Base-by-base conservation (phyloP, 2,329 filamentous ascomycete species). In the Leptographium flavum region DNA sequence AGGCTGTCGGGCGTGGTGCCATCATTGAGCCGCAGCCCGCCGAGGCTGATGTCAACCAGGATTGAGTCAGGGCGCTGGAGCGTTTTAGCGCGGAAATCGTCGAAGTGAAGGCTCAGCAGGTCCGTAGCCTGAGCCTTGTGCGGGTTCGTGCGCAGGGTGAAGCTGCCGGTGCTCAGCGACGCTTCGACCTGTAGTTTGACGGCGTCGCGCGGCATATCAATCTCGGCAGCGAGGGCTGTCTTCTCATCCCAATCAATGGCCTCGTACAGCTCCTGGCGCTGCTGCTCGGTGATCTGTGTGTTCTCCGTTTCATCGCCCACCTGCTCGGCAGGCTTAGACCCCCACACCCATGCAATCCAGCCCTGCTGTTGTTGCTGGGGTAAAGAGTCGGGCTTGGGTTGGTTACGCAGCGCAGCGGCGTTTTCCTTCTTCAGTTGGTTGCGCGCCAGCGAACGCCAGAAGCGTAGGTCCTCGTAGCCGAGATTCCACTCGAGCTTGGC, bases 221-320 rank as follows among this genome's bases (percentile, higher is more conserved):
- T 81, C 36, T 83, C 81, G 53, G 94, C 87, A 0, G 87, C 73
- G 33, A 98, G 73, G 2, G 83, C 85, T 49, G 88, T 81, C 68
- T 95, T 96, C 63, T 99, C 92, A 50, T 98, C 86, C 81, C 90
- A 99, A 56, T 96, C 92, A 55, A 99, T 99, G 42, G 87, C 93
- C 54, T 93, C 83, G 61, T 96, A 98, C 10, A 99, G 74, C 63
- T 98, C 90, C 60, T 96, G 87, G 36, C 90, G 81, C 60, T 99
- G 88, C 61, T 96, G 81, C 25, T 98, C 92, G 0, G 86, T 93
- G 73, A 98, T 94, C 48, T 87, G 77, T 0, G 81, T 85, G 50
- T 88, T 83, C 53, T 93, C 46, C 83, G 79, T 71, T 38, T 83
- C 71, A 35, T 83, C 73, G 42, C 61, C 63, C 9, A 65, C 66